Conservation (phyloP, 73 alveolate genomes). For the Diophrys sp. region DNA sequence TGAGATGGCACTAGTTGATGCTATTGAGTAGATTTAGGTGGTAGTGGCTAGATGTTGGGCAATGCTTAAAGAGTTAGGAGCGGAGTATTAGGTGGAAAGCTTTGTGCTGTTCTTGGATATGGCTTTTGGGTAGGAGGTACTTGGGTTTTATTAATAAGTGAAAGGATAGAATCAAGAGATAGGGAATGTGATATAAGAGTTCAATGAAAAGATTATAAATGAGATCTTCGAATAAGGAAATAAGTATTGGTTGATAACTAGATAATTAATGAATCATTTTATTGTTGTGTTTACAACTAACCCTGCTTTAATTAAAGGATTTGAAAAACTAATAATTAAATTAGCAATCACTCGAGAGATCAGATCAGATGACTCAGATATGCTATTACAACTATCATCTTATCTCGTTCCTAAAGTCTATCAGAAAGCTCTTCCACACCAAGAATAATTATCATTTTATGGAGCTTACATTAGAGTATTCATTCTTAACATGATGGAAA, state of each 20-base stretch:
- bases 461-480: conserved; percentile 43
- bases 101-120: conserved; percentile 32
- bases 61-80: conserved; percentile 12
- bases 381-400: conserved; percentile 6
- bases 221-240: conserved; percentile 47
- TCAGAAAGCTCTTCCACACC: conserved; percentile 27
- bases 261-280: conserved; percentile 33
- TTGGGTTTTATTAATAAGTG: conserved; percentile 5
- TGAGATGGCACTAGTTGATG: conserved; percentile 10
- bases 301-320: conserved; percentile 25
- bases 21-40: not conserved
- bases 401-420: conserved; percentile 19
- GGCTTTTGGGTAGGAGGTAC: conserved; percentile 21
- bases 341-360: conserved; percentile 36
- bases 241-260: conserved; percentile 37
- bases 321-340: conserved; percentile 14
- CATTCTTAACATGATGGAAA: conserved; percentile 20
- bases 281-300: conserved; percentile 5
- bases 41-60: conserved; percentile 22
- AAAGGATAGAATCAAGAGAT: not conserved
- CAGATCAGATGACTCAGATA: conserved; percentile 43
- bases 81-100: conserved; percentile 7
- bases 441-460: conserved; percentile 31
- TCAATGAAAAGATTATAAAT: conserved; percentile 12
- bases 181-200: not conserved